Evolutionary conservation across 2,329 filamentous ascomycete genomes (phyloP).

Genomic region (Pseudogymnoascus sp.): DNA sequence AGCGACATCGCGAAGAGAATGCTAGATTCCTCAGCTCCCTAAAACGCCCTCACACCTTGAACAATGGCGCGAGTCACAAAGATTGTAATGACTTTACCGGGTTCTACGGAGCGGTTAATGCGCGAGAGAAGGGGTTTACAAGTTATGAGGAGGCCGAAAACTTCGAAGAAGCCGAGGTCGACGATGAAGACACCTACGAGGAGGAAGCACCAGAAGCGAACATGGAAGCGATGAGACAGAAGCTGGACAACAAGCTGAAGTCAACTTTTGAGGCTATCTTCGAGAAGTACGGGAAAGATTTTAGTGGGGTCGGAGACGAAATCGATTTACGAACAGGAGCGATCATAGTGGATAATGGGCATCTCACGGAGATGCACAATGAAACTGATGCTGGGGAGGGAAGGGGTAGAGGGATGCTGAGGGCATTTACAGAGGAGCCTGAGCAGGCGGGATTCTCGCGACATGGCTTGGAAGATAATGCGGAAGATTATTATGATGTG

Average conservation of each 20-base stretch:
- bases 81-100: neutral
- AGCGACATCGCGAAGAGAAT: neutral
- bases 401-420: constrained; percentile 13
- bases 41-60: neutral
- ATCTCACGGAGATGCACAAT: constrained; percentile 58
- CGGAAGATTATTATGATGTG: constrained; percentile 25
- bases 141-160: neutral
- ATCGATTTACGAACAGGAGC: constrained; percentile 77
- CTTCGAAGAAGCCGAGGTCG: neutral
- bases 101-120: neutral
- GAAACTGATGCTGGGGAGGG: constrained; percentile 43
- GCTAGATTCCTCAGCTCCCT: neutral
- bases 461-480: constrained; percentile 13
- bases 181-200: constrained; percentile 29
- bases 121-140: neutral
- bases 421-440: constrained; percentile 17
- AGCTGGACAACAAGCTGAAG: constrained; percentile 66
- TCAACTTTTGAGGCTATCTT: constrained; percentile 85
- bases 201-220: constrained; percentile 49
- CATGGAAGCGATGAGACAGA: constrained; percentile 55
- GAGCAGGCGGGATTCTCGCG: constrained; percentile 14
- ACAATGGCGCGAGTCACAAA: neutral
- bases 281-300: constrained; percentile 78
- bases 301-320: constrained; percentile 77
- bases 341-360: constrained; percentile 82